Evolutionary conservation across 2,329 filamentous ascomycete genomes (phyloP), one percentile per base, ranked within the genome.

Genomic region (Fusarium beomiforme): DNA sequence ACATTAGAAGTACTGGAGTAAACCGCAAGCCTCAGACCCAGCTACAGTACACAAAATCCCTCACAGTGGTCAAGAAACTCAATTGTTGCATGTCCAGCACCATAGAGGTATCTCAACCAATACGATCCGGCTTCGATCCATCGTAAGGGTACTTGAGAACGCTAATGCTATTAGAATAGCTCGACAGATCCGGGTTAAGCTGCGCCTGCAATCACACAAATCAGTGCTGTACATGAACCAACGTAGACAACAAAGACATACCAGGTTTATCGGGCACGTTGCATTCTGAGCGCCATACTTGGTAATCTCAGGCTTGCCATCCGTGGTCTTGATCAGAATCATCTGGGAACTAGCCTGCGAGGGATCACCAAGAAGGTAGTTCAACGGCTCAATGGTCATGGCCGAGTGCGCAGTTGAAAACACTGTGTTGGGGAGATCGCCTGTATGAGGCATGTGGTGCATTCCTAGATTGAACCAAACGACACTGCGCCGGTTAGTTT

Each of bases 371-470:
- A 60, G n/a, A 10, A 37, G n/a, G 24, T 60, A 60, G 31, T 60
- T 60, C 26, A 60, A 4, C 1, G 58, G 58, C 8, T 60, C 53
- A 5, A 60, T 60, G 6, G 21, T 8, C 53, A 60, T 60, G 1
- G 58, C 9, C 0, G 58, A 60, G 1, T 60, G 58, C 0, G 58
- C 58, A 2, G 58, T 60, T 0, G 58, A 60, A 6, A 60, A 60
- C 13, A 59, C 58, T 9, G 53, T 60, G 39, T 59, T 60, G 8
- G 58, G 58, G 1, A 60, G 31, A 17, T 60, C 58, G 8, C 58
- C 58, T 19, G 58, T 60, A n/a, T 60, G 58, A 29, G 58, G 58
- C 58, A 60, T 60, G 17, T 60, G 58, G 2, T 60, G 58, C 58
- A 60, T 60, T 31, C 58, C 53, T 0, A 60, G 13, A 1, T 60